Conservation (phyloP, 495 filamentous ascomycete species). For the Neurospora cerealis region DNA sequence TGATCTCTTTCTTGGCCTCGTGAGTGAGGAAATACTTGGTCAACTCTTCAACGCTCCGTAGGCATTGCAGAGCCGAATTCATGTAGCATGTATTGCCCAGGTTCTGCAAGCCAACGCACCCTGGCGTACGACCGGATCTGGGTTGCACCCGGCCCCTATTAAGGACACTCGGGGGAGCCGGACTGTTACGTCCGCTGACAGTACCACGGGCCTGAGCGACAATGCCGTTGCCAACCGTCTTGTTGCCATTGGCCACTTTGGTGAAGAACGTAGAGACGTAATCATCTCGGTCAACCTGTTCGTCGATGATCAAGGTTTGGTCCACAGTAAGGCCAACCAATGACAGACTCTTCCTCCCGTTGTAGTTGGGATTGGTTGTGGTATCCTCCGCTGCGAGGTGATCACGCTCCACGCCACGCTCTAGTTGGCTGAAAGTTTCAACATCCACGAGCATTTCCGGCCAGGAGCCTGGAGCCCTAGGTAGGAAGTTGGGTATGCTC, state of each 20-base stretch:
- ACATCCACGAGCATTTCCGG: conserved; percentile 63
- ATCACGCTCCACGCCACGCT: conserved; percentile 59
- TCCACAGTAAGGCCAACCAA: conserved; percentile 56
- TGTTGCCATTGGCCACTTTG: conserved; percentile 12
- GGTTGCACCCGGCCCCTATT: conserved; percentile 59
- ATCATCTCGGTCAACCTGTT: conserved; percentile 51
- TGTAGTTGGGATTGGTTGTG: conserved; percentile 67
- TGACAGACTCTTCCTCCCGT: conserved; percentile 54
- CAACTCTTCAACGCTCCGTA: conserved; percentile 84
- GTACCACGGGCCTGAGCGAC: conserved; percentile 17
- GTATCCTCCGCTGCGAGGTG: conserved; percentile 59
- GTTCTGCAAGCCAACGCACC: conserved; percentile 76
- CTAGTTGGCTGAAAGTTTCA: conserved; percentile 55
- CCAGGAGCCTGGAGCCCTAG: conserved; percentile 40
- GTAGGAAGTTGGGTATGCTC: conserved; percentile 16
- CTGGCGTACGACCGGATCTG: conserved; percentile 50
- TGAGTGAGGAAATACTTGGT: conserved; percentile 79
- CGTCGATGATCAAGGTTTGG: conserved; percentile 68
- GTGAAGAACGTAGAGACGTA: conserved; percentile 48
- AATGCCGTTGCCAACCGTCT: conserved; percentile 20
- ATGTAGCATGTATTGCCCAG: conserved; percentile 98
- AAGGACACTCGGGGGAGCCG: conserved; percentile 42
- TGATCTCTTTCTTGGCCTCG: conserved; percentile 67
- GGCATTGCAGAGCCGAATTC: conserved; percentile 93
- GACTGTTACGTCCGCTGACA: conserved; percentile 54